A percentile compares a stretch with the other conserved stretches of the same genome.
Evolutionary conservation across 495 filamentous ascomycete species (phyloP).

Genomic region (Lasiosphaeriaceae sp.): DNA sequence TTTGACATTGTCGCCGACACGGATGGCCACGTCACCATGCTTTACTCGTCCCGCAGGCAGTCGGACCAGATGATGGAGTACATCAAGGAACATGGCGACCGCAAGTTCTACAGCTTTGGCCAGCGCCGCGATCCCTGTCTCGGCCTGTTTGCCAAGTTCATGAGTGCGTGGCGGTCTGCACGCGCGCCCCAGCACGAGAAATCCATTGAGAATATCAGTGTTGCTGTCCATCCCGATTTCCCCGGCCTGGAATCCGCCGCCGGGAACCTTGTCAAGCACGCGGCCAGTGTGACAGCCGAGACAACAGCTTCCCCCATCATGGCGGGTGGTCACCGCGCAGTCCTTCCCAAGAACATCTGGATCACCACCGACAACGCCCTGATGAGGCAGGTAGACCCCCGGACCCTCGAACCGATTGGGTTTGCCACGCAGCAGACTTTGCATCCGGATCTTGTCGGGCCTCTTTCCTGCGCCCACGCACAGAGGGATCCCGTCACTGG

Average conservation of each 20-base stretch:
- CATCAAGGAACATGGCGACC: constrained; percentile 48
- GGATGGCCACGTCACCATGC: constrained; percentile 39
- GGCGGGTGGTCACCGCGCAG: constrained; percentile 15
- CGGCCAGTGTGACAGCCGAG: not conserved
- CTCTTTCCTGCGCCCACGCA: constrained; percentile 62
- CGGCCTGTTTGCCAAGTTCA: constrained; percentile 60
- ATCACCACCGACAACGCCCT: constrained; percentile 56
- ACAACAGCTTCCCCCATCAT: not conserved
- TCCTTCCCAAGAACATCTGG: constrained; percentile 46
- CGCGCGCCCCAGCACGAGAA: constrained; percentile 6
- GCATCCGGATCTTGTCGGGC: constrained; percentile 63
- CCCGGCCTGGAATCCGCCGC: constrained; percentile 46
- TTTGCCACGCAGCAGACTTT: constrained; percentile 52
- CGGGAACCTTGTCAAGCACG: constrained; percentile 4
- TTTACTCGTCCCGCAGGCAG: constrained; percentile 67
- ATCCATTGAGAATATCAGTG: constrained; percentile 48
- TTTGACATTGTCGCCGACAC: constrained; percentile 56
- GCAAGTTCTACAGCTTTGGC: constrained; percentile 53
- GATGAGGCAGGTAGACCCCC: constrained; percentile 59
- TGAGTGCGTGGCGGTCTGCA: constrained; percentile 43
- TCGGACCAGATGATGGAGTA: constrained; percentile 54
- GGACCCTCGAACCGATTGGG: constrained; percentile 67
- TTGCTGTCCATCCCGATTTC: constrained; percentile 57
- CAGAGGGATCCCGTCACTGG: constrained; percentile 65
- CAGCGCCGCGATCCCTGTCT: constrained; percentile 66